phyloP scores from a whole-genome alignment of 768 basidiomycete genomes.

The Pleurotus djamor region DNA sequence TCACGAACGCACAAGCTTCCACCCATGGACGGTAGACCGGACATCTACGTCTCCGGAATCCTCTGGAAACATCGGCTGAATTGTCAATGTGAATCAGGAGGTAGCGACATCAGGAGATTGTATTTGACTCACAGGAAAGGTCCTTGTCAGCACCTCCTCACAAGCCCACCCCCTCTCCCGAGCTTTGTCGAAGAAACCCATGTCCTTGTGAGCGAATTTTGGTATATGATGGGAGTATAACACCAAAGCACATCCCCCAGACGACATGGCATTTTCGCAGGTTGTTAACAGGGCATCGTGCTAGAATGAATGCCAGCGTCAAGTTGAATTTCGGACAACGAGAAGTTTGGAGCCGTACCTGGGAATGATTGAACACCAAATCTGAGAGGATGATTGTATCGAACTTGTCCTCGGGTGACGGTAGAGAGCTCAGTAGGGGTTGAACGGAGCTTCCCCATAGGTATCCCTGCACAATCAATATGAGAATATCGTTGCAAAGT shows the following conservation, averaged over 20 bases:
- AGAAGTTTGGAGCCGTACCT: conserved; percentile 40
- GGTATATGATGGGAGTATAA: conserved; percentile 92
- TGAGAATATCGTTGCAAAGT: not conserved
- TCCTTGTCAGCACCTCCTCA: conserved; percentile 62
- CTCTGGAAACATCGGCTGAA: conserved; percentile 86
- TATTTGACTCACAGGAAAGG: conserved; percentile 50
- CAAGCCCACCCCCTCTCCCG: conserved; percentile 65
- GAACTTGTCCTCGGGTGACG: conserved; percentile 36
- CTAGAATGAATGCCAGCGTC: conserved; percentile 16
- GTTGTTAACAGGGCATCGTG: conserved; percentile 81
- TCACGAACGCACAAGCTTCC: conserved; percentile 46
- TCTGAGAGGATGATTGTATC: conserved; percentile 89
- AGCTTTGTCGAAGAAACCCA: conserved; percentile 78
- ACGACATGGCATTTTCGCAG: conserved; percentile 47
- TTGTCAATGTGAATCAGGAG: not conserved
- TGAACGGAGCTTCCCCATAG: conserved; percentile 71
- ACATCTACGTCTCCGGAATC: conserved; percentile 79
- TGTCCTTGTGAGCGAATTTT: conserved; percentile 76
- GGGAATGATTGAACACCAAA: conserved; percentile 93
- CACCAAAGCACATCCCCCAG: conserved; percentile 51
- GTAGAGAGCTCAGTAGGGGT: conserved; percentile 35
- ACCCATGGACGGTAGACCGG: conserved; percentile 84
- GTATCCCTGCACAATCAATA: conserved; percentile 55
- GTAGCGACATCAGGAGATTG: not conserved
- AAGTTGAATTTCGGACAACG: not conserved